Conservation (phyloP, 148 eudicot species). For the Diospyros kaki region DNA sequence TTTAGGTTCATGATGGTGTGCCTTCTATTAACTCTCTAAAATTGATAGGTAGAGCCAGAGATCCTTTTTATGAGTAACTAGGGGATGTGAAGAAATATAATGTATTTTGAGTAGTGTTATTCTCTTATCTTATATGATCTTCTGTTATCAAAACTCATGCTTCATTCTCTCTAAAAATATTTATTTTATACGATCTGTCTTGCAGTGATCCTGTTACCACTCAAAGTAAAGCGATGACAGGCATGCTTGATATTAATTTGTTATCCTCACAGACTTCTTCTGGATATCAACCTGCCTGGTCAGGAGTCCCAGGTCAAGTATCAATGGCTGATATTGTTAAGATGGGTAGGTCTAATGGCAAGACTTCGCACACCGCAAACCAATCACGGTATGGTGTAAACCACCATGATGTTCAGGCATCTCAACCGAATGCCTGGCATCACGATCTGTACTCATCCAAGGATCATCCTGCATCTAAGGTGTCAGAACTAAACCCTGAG, state of each 20-base stretch:
- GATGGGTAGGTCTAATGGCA: slow-evolving; percentile 82
- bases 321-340: slow-evolving; percentile 99
- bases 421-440: slow-evolving; percentile 31
- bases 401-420: slow-evolving; percentile 27
- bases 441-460: slow-evolving; percentile 34
- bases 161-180: too few species aligned
- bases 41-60: too few species aligned
- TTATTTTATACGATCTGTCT: slow-evolving; percentile 14
- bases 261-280: slow-evolving; percentile 49
- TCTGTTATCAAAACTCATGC: too few species aligned
- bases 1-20: too few species aligned
- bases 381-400: slow-evolving; percentile 25
- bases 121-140: too few species aligned
- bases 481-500: slow-evolving; percentile 29
- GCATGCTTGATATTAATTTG: slow-evolving; percentile 37
- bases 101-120: too few species aligned
- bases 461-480: slow-evolving; percentile 28
- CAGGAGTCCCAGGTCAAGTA: slow-evolving; percentile 66
- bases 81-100: too few species aligned
- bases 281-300: slow-evolving; percentile 72
- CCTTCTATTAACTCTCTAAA: too few species aligned
- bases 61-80: too few species aligned
- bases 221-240: slow-evolving; percentile 35
- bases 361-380: slow-evolving; percentile 34
- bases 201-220: slow-evolving; percentile 52